Conservation (phyloP, 345 rosid genomes). For the Salix brachista region DNA sequence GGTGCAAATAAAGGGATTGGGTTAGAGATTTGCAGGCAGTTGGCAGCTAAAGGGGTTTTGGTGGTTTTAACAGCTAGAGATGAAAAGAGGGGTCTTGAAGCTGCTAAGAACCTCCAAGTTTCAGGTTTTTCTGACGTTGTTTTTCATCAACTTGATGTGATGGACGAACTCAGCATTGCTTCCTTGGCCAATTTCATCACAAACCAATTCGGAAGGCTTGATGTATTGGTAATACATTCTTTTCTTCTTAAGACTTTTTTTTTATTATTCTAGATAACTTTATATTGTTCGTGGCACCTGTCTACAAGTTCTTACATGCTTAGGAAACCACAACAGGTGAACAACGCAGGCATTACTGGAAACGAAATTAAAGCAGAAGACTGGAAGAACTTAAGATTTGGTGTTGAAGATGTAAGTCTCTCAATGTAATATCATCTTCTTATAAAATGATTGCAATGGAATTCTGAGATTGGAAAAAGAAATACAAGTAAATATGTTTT, state of each 20-base stretch:
- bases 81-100: too few relatives aligned
- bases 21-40: background rate
- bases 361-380: background rate
- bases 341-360: constrained; percentile 4
- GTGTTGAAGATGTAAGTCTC: too few relatives aligned
- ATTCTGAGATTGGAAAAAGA: too few relatives aligned
- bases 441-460: too few relatives aligned
- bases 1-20: background rate
- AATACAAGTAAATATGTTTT: background rate
- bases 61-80: too few relatives aligned
- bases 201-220: constrained; percentile 17
- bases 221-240: background rate
- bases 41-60: background rate
- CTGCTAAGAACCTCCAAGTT: too few relatives aligned
- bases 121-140: too few relatives aligned
- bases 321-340: background rate
- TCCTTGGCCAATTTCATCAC: background rate
- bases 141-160: too few relatives aligned
- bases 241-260: background rate
- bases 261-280: background rate
- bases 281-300: too few relatives aligned
- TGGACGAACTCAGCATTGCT: background rate
- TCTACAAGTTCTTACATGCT: background rate
- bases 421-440: too few relatives aligned
- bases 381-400: background rate